A percentile compares a stretch with the other conserved stretches of the same genome.
Evolutionary conservation across 2,329 filamentous ascomycete species (phyloP).

Genomic region (Mycocentrospora acerina): DNA sequence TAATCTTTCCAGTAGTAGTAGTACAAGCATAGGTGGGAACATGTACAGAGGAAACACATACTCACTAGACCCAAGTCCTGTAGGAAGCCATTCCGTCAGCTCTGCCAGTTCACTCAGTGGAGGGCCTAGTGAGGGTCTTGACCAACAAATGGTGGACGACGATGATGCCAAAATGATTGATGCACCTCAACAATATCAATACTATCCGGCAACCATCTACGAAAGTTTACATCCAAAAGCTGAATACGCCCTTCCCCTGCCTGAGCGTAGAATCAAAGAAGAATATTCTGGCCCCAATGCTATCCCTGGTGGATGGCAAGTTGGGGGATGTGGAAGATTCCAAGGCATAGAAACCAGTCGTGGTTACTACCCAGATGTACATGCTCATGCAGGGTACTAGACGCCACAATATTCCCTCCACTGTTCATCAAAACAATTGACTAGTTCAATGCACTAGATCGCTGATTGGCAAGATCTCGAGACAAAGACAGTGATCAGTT

Average conservation of each 20-base stretch:
- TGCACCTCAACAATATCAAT: constrained; percentile 48
- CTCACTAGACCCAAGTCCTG: constrained; percentile 42
- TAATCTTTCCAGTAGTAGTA: constrained; percentile 34
- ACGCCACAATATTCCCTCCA: constrained; percentile 2
- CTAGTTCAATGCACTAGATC: constrained; percentile 11
- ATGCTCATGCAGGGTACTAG: constrained; percentile 44
- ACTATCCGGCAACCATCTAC: constrained; percentile 49
- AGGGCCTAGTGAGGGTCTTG: constrained; percentile 44
- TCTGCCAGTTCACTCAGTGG: constrained; percentile 46
- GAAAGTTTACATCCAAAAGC: constrained; percentile 41
- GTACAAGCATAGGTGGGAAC: constrained; percentile 31
- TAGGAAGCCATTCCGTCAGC: constrained; percentile 47
- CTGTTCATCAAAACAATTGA: constrained; percentile 13
- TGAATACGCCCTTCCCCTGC: constrained; percentile 34
- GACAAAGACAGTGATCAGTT: too few relatives aligned
- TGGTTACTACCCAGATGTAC: constrained; percentile 50
- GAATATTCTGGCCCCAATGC: constrained; percentile 42
- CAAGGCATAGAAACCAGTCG: constrained; percentile 51
- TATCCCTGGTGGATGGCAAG: constrained; percentile 37
- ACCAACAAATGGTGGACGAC: constrained; percentile 44
- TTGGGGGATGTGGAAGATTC: constrained; percentile 46
- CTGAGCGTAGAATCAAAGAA: constrained; percentile 45
- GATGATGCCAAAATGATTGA: constrained; percentile 45
- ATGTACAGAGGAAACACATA: constrained; percentile 41
- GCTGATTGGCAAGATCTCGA: constrained; percentile 2